Conservation (phyloP, 2,329 filamentous ascomycete genomes). For the Beauveria medogensis region DNA sequence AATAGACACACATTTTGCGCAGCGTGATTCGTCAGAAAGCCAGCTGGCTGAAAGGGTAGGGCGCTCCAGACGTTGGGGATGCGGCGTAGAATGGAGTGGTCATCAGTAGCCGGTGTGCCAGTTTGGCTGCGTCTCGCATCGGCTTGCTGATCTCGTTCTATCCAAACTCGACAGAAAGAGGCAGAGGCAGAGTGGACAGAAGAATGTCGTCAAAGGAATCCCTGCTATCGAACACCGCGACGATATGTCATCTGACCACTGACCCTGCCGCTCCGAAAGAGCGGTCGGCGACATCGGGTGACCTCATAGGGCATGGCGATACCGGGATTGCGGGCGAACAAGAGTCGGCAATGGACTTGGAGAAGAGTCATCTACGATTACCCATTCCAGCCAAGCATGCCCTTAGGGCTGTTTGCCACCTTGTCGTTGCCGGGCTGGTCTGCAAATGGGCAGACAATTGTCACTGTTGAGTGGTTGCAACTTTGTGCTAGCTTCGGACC, state of each 20-base stretch:
- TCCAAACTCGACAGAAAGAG: background rate
- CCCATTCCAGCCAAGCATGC: background rate
- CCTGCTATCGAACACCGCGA: background rate
- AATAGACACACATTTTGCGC: background rate
- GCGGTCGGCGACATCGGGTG: background rate
- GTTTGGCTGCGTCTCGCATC: conserved; percentile 1
- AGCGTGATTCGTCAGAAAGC: conserved; percentile 3
- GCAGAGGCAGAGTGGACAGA: background rate
- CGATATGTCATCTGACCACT: background rate
- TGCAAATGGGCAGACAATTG: background rate
- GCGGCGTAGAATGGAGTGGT: background rate
- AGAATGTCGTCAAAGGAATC: background rate
- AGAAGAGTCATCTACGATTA: conserved; percentile 5
- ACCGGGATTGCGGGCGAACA: background rate
- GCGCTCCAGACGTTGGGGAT: background rate
- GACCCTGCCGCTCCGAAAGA: background rate
- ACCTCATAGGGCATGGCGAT: background rate
- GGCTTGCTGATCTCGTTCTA: background rate
- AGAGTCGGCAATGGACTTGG: background rate
- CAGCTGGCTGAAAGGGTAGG: conserved; percentile 1
- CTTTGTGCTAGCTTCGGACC: conserved; percentile 6
- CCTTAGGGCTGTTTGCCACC: background rate
- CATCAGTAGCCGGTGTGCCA: background rate
- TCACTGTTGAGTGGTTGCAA: background rate
- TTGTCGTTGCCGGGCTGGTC: too few species aligned